Evolutionary conservation across 192 early-diverging fungal genomes (phyloP).

Genomic region (Thoreauomyces humboldtii): DNA sequence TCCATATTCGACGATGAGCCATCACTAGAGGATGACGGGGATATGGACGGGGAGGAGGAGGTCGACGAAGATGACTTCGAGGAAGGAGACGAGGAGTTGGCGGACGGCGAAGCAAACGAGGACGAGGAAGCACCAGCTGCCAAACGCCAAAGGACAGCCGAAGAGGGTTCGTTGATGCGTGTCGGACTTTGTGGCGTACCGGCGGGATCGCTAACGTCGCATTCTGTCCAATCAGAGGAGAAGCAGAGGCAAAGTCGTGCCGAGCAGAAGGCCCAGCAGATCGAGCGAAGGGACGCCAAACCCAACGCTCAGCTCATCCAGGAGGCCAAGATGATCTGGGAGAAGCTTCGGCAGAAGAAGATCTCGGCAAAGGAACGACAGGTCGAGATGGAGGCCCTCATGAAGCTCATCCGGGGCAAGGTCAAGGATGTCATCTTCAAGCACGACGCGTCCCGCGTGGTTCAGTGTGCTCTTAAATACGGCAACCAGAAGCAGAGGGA

Average conservation of each 20-base stretch:
- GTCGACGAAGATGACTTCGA: not conserved
- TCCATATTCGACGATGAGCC: too few relatives aligned
- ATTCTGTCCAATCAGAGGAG: constrained; percentile 9
- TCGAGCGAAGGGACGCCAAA: constrained; percentile 64
- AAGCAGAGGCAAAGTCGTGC: constrained; percentile 28
- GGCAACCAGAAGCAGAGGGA: constrained; percentile 74
- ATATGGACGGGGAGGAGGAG: constrained; percentile 9
- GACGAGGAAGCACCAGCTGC: not conserved
- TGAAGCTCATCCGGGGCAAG: constrained; percentile 76
- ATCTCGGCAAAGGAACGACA: constrained; percentile 61
- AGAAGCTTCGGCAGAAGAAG: constrained; percentile 73
- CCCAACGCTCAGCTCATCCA: constrained; percentile 70
- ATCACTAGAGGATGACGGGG: not conserved
- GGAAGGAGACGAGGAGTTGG: not conserved
- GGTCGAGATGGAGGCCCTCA: constrained; percentile 72
- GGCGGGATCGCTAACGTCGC: too few relatives aligned
- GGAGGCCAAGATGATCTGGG: constrained; percentile 81
- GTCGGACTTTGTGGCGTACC: not conserved
- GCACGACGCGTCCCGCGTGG: constrained; percentile 90
- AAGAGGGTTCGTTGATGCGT: constrained; percentile 6
- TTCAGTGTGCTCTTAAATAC: constrained; percentile 91
- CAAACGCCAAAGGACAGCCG: constrained; percentile 24
- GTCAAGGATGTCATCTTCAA: constrained; percentile 85
- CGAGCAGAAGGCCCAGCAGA: constrained; percentile 39
- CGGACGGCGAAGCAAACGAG: constrained; percentile 3